Evolutionary conservation across 1,139 yeast genomes (phyloP).

Genomic region (Protomyces arabidopsidicola): DNA sequence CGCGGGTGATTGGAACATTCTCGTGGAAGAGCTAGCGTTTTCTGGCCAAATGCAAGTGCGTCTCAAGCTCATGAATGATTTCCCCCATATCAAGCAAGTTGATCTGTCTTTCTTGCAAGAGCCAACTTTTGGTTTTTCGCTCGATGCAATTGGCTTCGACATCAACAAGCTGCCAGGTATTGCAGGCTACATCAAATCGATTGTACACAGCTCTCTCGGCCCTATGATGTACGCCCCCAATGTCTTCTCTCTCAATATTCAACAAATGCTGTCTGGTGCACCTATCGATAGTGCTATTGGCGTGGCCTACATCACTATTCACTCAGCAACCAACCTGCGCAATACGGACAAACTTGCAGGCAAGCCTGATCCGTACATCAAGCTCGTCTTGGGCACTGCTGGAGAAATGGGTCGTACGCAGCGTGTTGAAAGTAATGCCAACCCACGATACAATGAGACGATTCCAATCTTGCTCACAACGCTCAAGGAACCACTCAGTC

Average conservation of each 20-base stretch:
- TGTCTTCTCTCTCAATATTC: conserved; percentile 85
- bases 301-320: conserved; percentile 64
- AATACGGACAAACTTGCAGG: conserved; percentile 66
- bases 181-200: conserved; percentile 69
- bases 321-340: conserved; percentile 62
- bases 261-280: conserved; percentile 83
- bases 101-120: conserved; percentile 79
- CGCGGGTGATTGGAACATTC: conserved; percentile 43
- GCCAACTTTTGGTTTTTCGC: conserved; percentile 78
- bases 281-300: conserved; percentile 80
- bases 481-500: conserved; percentile 71
- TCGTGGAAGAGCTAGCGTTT: conserved; percentile 52
- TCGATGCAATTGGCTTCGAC: conserved; percentile 76
- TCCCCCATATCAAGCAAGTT: conserved; percentile 89
- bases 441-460: conserved; percentile 82
- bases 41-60: conserved; percentile 70
- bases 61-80: conserved; percentile 79
- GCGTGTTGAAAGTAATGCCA: conserved; percentile 57
- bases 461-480: conserved; percentile 64
- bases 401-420: conserved; percentile 62
- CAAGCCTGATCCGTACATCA: conserved; percentile 83
- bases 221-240: conserved; percentile 84
- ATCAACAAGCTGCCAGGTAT: conserved; percentile 81
- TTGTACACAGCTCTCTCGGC: conserved; percentile 80
- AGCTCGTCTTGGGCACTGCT: conserved; percentile 43